Base-by-base conservation (phyloP, 2,329 filamentous ascomycete genomes). In the Colletotrichum sp. region DNA sequence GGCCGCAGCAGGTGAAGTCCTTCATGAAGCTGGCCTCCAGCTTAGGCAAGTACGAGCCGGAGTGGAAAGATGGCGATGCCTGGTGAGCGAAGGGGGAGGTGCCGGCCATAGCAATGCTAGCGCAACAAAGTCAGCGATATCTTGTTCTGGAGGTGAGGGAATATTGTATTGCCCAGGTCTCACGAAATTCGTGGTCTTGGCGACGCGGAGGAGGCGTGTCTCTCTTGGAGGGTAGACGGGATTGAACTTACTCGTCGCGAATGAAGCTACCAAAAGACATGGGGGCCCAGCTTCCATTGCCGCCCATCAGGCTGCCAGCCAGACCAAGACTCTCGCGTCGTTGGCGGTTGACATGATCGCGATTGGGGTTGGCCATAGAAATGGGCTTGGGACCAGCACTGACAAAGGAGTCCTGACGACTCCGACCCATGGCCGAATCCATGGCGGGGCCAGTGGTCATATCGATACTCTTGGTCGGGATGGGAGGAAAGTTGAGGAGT, bases 1-100 rank as follows among this genome's bases (percentile, higher is more conserved):
- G 91, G 79, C 95, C 95, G 85, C 97, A 99, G 86, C 97, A 99
- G 66, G 93, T 93, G 85, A 98, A 98, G 85, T 98, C 96, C 84
- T 93, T 93, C 95, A 98, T 97, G 83, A 98, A 99, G 81, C 96
- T 97, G 75, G 96, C 96, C 84, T 99, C 97, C 81, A 98, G 92
- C 84, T 98, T 98, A 12, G 96, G 96, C 2, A 98, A 90, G 82
- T 98, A 98, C 31, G 97, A 98, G 8, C 96, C 98, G 1, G 96
- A 98, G 84, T 98, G 96, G 79, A 95, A 97, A 2, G 96, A 98
- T 1, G 97, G 95, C n/a, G 96, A 98, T 83, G 96, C 93, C 57
- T 70, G 66, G 79, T 96, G 91, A 72, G 89, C 92, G 80, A 96
- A 98, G 13, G 97, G 97, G n/a, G 97, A 98, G 21, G 95, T 98